Percentiles rank a stretch among this genome's conserved stretches.
These are phyloP conservation scores for Ogataea dorogensis DNA, from an alignment of 805 yeast species.

Conservation along the genomic window DNA sequence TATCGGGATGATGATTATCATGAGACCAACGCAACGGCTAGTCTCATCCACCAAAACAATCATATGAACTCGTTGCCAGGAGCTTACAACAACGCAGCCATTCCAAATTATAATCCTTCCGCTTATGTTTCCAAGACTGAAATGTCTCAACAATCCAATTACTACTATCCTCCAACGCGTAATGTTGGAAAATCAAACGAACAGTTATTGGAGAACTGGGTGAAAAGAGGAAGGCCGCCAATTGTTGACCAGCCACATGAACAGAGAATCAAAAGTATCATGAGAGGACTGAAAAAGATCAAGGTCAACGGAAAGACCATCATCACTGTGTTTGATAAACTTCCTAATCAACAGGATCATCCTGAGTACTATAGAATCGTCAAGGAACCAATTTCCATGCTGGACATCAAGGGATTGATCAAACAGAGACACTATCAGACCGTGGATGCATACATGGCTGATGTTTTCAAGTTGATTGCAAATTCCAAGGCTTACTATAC, in stretches of 20 bases:
- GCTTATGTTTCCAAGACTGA: slow-evolving; percentile 30
- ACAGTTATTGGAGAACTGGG: slow-evolving; percentile 41
- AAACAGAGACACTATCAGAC: slow-evolving; percentile 78
- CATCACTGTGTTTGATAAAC: slow-evolving; percentile 63
- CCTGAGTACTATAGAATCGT: slow-evolving; percentile 56
- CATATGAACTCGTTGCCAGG: slow-evolving; percentile 9
- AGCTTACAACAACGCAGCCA: slow-evolving; percentile 7
- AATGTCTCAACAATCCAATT: slow-evolving; percentile 25
- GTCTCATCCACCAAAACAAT: slow-evolving; percentile 3
- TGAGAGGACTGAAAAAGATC: slow-evolving; percentile 77
- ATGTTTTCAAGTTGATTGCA: slow-evolving; percentile 69
- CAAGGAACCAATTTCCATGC: slow-evolving; percentile 61
- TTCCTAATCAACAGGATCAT: slow-evolving; percentile 64
- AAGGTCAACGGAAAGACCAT: slow-evolving; percentile 49
- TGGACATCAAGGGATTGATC: slow-evolving; percentile 76
- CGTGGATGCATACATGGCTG: slow-evolving; percentile 74
- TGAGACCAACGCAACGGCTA: slow-evolving; percentile 7
- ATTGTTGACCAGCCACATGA: slow-evolving; percentile 89
- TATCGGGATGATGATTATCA: slow-evolving; percentile 22
- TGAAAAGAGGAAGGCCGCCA: slow-evolving; percentile 87
- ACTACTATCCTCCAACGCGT: slow-evolving; percentile 30
- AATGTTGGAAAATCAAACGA: slow-evolving; percentile 24
- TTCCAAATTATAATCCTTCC: slow-evolving; percentile 28
- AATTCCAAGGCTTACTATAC: slow-evolving; percentile 69
- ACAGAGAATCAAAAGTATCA: slow-evolving; percentile 82